Percentiles rank a stretch among this genome's conserved stretches.
Evolutionary conservation across 1,284 basidiomycete genomes (phyloP).

Genomic region (Leccinum angustisporum): DNA sequence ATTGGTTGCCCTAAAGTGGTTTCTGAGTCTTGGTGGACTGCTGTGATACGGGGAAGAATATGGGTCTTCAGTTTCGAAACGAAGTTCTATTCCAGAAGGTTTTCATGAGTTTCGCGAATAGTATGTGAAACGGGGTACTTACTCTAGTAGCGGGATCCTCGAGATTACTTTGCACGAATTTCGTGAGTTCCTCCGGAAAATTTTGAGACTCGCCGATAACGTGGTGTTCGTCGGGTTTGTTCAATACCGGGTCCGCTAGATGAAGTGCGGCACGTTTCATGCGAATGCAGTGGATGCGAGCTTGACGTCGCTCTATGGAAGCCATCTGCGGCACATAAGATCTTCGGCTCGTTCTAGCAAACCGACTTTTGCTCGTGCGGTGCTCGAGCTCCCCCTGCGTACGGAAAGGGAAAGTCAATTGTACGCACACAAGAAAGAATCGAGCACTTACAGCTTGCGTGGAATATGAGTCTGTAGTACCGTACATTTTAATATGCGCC

Average conservation of each 20-base stretch:
- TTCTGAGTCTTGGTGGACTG: background rate
- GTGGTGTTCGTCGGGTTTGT: conserved; percentile 11
- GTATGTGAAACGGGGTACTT: background rate
- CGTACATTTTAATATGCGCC: background rate
- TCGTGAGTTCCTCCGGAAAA: conserved; percentile 12
- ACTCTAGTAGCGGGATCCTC: background rate
- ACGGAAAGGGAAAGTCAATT: background rate
- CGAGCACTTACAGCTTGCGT: too few relatives aligned
- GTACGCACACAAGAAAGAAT: too few relatives aligned
- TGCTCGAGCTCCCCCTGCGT: background rate
- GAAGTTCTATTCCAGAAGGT: background rate
- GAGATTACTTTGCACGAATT: conserved; percentile 9
- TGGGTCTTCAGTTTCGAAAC: background rate
- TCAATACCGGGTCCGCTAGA: background rate
- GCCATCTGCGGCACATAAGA: background rate
- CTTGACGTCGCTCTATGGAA: background rate
- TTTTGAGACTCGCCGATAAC: conserved; percentile 18
- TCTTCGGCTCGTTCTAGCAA: background rate
- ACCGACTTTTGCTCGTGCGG: background rate
- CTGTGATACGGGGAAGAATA: background rate
- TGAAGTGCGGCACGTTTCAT: background rate
- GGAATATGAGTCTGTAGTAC: too few relatives aligned
- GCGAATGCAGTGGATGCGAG: background rate
- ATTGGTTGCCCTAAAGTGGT: background rate
- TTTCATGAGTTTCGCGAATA: background rate